Base-by-base conservation (phyloP, 768 basidiomycete genomes). In the Tremella fuciformis region DNA sequence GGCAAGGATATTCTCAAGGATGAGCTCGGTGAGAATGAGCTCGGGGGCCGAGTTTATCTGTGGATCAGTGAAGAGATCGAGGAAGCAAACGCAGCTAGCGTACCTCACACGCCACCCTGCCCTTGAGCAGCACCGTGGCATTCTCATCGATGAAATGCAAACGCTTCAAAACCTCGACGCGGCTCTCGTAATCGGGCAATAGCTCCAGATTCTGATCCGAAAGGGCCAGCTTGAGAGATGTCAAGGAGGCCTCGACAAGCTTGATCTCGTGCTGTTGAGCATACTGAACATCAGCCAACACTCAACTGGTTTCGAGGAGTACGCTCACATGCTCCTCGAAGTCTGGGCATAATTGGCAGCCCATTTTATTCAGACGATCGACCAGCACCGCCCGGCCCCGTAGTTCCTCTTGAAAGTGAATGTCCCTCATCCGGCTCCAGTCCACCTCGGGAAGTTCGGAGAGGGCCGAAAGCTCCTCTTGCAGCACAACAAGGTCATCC, bases 11-110 rank as follows among this genome's bases (percentile, higher is more conserved):
- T 99, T 99, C 71, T 99, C 96, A 52, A 98, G 82, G 55, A 99
- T 94, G 51, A 99, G 84, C 71, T 99, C 96, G 0, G 96, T 99
- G 48, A 98, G 81, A 49, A 99, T 84, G 22, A 99, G 88, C 70
- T 98, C 96, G 62, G 90, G 91, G n/a, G 88, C 90, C 7, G 94
- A 97, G 75, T 99, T 99, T 74, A 99, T 98, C 93, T 97, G 69
- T 34, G 15, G 16, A 29, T 54, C 47, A 53, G 62, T 18, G 18
- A 11, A 19, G 38, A 29, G 34, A 1, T 48, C 25, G 11, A 9
- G 26, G 38, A 22, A 3, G 8, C 29, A n/a, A 37, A 24, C 8
- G 38, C 25, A 18, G 6, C 15, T 34, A 37, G 72, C 79, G 52
- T 59, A 92, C 93, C 82, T 99, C 96, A 80, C 96, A 99, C 29